phyloP scores from a whole-genome alignment of 2,329 filamentous ascomycete genomes.

The Cytospora mali region DNA sequence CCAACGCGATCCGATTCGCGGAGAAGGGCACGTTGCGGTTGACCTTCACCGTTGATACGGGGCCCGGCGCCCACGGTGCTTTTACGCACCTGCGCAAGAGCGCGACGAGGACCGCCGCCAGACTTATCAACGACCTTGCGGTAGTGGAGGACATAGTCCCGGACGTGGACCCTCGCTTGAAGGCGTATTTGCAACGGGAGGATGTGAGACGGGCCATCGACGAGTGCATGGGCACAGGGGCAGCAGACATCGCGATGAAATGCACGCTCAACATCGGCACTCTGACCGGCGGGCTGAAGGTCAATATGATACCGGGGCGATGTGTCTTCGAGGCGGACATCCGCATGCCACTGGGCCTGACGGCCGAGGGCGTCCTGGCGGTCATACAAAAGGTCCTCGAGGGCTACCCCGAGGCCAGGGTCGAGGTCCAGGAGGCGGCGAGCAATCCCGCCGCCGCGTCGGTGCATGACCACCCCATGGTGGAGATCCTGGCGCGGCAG shows the following conservation, averaged over 20 bases:
- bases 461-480: conserved; percentile 39
- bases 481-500: conserved; percentile 34
- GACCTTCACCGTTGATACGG: conserved; percentile 39
- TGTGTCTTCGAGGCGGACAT: conserved; percentile 45
- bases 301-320: conserved; percentile 45
- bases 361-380: conserved; percentile 34
- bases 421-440: conserved; percentile 37
- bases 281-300: conserved; percentile 44
- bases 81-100: conserved; percentile 43
- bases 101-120: conserved; percentile 40
- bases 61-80: conserved; percentile 41
- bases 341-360: conserved; percentile 43
- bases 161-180: conserved; percentile 29
- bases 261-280: conserved; percentile 46
- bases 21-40: conserved; percentile 47
- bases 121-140: conserved; percentile 12
- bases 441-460: conserved; percentile 40
- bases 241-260: conserved; percentile 37
- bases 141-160: conserved; percentile 23
- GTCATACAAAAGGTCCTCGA: conserved; percentile 35
- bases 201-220: conserved; percentile 39
- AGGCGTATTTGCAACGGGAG: conserved; percentile 35
- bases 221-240: conserved; percentile 41
- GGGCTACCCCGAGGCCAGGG: conserved; percentile 35
- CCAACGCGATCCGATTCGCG: conserved; percentile 42